Evolutionary conservation across 805 yeast genomes (phyloP), one percentile per base, ranked within the genome.

Genomic region (Clavispora fructus): DNA sequence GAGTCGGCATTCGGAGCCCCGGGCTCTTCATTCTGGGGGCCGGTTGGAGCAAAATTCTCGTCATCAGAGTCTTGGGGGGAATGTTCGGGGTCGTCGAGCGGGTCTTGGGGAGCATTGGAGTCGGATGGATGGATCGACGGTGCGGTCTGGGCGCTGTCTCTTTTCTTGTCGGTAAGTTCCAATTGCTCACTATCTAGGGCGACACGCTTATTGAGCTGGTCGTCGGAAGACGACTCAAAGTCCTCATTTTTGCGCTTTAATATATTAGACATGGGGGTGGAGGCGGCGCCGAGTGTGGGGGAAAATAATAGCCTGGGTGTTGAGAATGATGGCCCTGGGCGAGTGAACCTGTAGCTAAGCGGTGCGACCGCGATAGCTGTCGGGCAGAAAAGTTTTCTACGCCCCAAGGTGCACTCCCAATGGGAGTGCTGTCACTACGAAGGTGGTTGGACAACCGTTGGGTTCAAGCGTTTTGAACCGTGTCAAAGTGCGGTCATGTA

Each of bases 221-320:
- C 80, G 39, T 77, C 74, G 11, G 69, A 67, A 9, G 61, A 45
- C 12, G 62, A 52, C 41, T 68, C 73, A 35, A 50, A 53, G 47
- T 83, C 88, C 51, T 84, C 90, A 67, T 80, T 83, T 68, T 83
- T 85, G 46, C 91, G 73, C 61, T 85, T 85, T 60, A 80, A 68
- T 61, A 76, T 68, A 46, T 64, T 66, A 46, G 58, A 54, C 58
- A 54, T 54, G 32, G 40, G 39, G 37, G 32, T 23, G 33, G 31
- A 9, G 30, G 35, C 33, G 6, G 17, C 17, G 28, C 14, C 16
- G 33, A 17, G 43, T 17, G 27, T 28, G 27, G 32, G 27, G 27
- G 3, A 37, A 13, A 12, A 37, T 25, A 17, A 11, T 9, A 16
- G n/a, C 13, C 16, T 7, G 9, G 29, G 28, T 25, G 39, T 33